Percentiles rank a stretch among this genome's conserved stretches.
phyloP scores from a whole-genome alignment of 306 rosid genomes.

The Dalbergia cultrata region DNA sequence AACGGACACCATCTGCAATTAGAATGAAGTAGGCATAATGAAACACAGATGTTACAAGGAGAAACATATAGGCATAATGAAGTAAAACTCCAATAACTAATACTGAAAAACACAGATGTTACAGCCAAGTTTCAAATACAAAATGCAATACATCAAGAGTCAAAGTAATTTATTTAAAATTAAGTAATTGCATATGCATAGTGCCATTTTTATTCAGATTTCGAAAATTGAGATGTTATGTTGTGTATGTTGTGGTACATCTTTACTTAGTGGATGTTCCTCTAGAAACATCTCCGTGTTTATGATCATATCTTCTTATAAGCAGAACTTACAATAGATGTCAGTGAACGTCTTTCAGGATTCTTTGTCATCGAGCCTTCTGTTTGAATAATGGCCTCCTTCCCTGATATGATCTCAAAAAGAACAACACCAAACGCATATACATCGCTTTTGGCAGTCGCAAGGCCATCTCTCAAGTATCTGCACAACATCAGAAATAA shows the following conservation, averaged over 20 bases:
- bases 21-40: not conserved
- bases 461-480: slow-evolving; percentile 92
- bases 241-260: not conserved
- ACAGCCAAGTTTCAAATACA: not conserved
- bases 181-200: not conserved
- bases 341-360: slow-evolving; percentile 89
- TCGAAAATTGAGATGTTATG: slow-evolving; percentile 9
- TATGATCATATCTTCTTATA: not conserved
- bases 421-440: slow-evolving; percentile 96
- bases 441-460: slow-evolving; percentile 87
- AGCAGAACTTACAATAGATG: slow-evolving; percentile 80
- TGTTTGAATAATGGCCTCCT: slow-evolving; percentile 82
- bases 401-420: slow-evolving; percentile 90
- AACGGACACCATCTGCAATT: slow-evolving; percentile 81
- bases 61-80: not conserved
- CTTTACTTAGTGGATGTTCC: not conserved
- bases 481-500: slow-evolving; percentile 53
- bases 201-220: not conserved
- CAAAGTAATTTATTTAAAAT: too few species aligned
- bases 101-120: not conserved
- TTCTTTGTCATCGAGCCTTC: slow-evolving; percentile 74
- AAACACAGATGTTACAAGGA: too few species aligned
- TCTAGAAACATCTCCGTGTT: not conserved
- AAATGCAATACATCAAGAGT: too few species aligned
- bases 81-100: not conserved